A percentile compares a stretch with the other conserved stretches of the same genome.
These are phyloP conservation scores for Komagataella mondaviorum DNA, from an alignment of 805 yeast species.

Conservation along the genomic window DNA sequence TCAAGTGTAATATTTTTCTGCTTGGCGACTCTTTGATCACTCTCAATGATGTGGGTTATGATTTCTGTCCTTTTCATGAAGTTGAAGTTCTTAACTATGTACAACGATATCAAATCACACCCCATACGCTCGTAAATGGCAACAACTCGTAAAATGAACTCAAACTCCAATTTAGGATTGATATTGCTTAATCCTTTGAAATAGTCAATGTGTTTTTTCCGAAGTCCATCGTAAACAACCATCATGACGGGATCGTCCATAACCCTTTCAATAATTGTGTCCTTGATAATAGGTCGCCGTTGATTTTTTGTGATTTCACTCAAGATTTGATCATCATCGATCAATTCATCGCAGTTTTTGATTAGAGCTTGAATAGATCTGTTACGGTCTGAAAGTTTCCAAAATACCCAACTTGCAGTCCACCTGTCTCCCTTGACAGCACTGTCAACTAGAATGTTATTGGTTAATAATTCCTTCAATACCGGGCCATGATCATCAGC, in stretches of 20 bases:
- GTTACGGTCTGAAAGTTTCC: slow-evolving; percentile 39
- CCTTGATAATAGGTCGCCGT: neutral
- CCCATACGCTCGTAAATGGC: slow-evolving; percentile 79
- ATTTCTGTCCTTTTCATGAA: slow-evolving; percentile 19
- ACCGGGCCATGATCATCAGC: slow-evolving; percentile 43
- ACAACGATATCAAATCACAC: slow-evolving; percentile 64
- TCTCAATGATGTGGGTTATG: neutral
- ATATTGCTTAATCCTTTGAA: slow-evolving; percentile 34
- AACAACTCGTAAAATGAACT: slow-evolving; percentile 48
- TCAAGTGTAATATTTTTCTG: neutral
- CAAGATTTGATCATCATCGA: slow-evolving; percentile 13
- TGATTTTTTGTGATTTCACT: slow-evolving; percentile 18
- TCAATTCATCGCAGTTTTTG: slow-evolving; percentile 30
- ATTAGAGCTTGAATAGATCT: slow-evolving; percentile 53
- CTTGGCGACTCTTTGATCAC: neutral
- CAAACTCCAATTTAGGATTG: slow-evolving; percentile 35
- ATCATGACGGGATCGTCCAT: slow-evolving; percentile 72
- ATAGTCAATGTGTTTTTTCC: slow-evolving; percentile 37
- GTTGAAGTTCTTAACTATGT: slow-evolving; percentile 54
- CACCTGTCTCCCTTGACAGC: slow-evolving; percentile 59
- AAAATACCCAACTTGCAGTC: slow-evolving; percentile 70
- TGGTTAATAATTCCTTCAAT: slow-evolving; percentile 32
- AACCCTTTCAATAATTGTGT: neutral
- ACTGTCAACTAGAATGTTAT: slow-evolving; percentile 40
- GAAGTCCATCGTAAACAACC: slow-evolving; percentile 46